Evolutionary conservation across 306 rosid species (phyloP).

Genomic region (Sicyos baderoa): DNA sequence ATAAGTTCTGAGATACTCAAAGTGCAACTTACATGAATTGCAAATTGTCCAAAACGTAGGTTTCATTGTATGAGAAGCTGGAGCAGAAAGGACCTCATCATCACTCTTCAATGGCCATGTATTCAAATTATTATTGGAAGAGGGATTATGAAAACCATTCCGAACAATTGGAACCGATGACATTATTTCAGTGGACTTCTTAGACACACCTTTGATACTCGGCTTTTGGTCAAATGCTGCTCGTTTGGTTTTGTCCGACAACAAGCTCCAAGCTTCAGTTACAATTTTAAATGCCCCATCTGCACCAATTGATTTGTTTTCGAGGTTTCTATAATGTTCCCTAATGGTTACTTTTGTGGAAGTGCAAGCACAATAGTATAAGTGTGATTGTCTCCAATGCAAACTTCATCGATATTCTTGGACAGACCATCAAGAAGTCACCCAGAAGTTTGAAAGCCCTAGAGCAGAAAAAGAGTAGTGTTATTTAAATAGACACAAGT

Average conservation of each 20-base stretch:
- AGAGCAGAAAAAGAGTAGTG: background rate
- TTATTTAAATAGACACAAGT: background rate
- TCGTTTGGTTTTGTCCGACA: slow-evolving; percentile 49
- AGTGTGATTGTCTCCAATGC: background rate
- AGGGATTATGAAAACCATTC: slow-evolving; percentile 29
- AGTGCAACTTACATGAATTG: slow-evolving; percentile 37
- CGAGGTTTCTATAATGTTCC: slow-evolving; percentile 41
- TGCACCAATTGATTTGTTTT: slow-evolving; percentile 71
- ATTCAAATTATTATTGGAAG: slow-evolving; percentile 22
- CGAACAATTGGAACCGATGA: slow-evolving; percentile 27
- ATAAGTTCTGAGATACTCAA: slow-evolving; percentile 42
- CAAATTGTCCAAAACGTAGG: slow-evolving; percentile 75
- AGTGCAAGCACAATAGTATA: background rate
- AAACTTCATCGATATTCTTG: slow-evolving; percentile 2
- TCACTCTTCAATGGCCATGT: slow-evolving; percentile 26
- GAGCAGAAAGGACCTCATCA: slow-evolving; percentile 23
- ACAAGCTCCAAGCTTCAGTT: slow-evolving; percentile 51
- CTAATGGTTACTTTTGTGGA: slow-evolving; percentile 35
- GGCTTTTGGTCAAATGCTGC: slow-evolving; percentile 31
- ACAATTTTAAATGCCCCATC: slow-evolving; percentile 64
- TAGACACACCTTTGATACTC: slow-evolving; percentile 17
- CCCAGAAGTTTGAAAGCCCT: background rate
- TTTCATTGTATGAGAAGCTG: slow-evolving; percentile 21
- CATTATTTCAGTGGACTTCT: slow-evolving; percentile 20
- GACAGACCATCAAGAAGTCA: slow-evolving; percentile 8